Conservation (phyloP, 2,329 filamentous ascomycete species). For the Neofusicoccum cordaticola region DNA sequence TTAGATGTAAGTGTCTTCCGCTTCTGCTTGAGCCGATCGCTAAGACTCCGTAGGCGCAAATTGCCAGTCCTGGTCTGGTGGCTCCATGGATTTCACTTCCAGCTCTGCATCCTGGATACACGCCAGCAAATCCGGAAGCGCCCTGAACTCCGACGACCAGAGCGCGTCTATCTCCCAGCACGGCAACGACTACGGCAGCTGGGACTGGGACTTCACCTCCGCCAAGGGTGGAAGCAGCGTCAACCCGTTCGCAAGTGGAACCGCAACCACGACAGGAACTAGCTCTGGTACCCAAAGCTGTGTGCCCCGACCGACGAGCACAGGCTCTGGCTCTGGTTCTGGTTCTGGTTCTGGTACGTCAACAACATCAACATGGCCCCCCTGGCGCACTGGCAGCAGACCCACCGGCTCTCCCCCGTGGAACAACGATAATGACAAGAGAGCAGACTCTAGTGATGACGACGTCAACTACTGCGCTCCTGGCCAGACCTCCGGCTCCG, state of each 20-base stretch:
- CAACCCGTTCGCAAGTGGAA: slow-evolving; percentile 39
- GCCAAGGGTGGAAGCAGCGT: slow-evolving; percentile 50
- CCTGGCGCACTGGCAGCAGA: neutral
- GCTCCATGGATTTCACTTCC: slow-evolving; percentile 49
- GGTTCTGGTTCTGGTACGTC: slow-evolving; percentile 13
- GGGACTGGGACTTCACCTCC: slow-evolving; percentile 47
- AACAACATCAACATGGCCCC: slow-evolving; percentile 14
- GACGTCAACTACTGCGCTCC: slow-evolving; percentile 19
- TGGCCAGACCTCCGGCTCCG: slow-evolving; percentile 22
- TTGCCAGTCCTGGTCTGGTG: slow-evolving; percentile 53
- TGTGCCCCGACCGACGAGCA: slow-evolving; percentile 26
- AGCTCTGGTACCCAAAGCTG: slow-evolving; percentile 26
- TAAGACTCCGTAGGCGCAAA: slow-evolving; percentile 42
- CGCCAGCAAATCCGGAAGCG: slow-evolving; percentile 44
- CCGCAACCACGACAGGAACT: slow-evolving; percentile 1
- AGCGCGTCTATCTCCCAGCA: slow-evolving; percentile 47
- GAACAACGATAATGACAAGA: slow-evolving; percentile 19
- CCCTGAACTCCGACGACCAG: slow-evolving; percentile 48
- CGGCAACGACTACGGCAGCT: slow-evolving; percentile 36
- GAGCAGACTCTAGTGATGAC: slow-evolving; percentile 32
- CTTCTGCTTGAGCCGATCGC: neutral
- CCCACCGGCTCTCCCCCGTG: neutral
- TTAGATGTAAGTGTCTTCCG: slow-evolving; percentile 45
- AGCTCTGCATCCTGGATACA: slow-evolving; percentile 51
- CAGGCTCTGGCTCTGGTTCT: slow-evolving; percentile 16